These are phyloP conservation scores for Fusarium zealandicum DNA, from an alignment of 2,329 filamentous ascomycete species.

Conservation along the genomic window DNA sequence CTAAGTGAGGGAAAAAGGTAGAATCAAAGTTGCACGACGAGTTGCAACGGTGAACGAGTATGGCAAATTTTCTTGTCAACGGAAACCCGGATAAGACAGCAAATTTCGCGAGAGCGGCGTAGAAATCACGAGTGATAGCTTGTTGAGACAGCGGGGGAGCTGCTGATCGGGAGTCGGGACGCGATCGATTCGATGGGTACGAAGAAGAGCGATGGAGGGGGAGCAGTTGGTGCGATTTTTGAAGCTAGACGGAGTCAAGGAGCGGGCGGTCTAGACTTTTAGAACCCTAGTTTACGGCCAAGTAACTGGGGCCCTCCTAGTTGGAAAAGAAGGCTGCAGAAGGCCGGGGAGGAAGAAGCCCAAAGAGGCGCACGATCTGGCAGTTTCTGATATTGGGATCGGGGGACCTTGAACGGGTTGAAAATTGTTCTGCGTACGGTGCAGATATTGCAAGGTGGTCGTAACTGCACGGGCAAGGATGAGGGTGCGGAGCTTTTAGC, in stretches of 20 bases:
- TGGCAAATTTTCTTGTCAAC: slow-evolving; percentile 1
- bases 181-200: slow-evolving; percentile 41
- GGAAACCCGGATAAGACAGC: slow-evolving; percentile 9
- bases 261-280: slow-evolving; percentile 39
- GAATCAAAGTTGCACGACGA: slow-evolving; percentile 1
- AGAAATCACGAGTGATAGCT: slow-evolving; percentile 31
- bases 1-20: slow-evolving; percentile 1
- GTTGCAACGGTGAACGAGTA: not conserved
- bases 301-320: slow-evolving; percentile 24
- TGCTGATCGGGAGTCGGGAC: slow-evolving; percentile 35
- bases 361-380: slow-evolving; percentile 7
- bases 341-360: slow-evolving; percentile 8
- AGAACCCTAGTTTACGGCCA: slow-evolving; percentile 18
- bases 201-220: slow-evolving; percentile 37
- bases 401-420: not conserved
- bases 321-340: slow-evolving; percentile 21
- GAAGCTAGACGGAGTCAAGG: slow-evolving; percentile 37
- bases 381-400: slow-evolving; percentile 8
- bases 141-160: slow-evolving; percentile 21
- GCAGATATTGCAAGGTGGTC: slow-evolving; percentile 2
- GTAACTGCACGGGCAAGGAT: not conserved
- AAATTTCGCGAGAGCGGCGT: slow-evolving; percentile 19
- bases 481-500: slow-evolving; percentile 11
- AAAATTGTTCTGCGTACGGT: slow-evolving; percentile 9
- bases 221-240: slow-evolving; percentile 41